A percentile compares a stretch with the other conserved stretches of the same genome.
Conservation (phyloP, 176 grass and related monocot species). For the Musa itinerans region DNA sequence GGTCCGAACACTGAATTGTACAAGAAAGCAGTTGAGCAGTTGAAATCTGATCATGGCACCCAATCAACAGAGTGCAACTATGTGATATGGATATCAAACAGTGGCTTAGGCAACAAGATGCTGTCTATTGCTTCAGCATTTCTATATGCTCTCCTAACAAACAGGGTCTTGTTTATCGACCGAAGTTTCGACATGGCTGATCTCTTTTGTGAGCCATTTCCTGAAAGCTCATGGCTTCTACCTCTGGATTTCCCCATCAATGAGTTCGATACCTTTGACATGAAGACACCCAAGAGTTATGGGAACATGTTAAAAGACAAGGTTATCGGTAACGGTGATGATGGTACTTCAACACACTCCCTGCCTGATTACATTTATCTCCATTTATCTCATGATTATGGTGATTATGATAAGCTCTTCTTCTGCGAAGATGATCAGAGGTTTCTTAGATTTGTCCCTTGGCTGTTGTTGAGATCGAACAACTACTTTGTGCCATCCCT, state of each 20-base stretch:
- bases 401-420: conserved; percentile 52
- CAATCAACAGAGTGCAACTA: conserved; percentile 47
- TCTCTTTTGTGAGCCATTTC: conserved; percentile 73
- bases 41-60: conserved; percentile 22
- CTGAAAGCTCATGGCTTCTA: conserved; percentile 54
- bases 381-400: conserved; percentile 40
- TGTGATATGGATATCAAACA: conserved; percentile 44
- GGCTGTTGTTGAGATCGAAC: conserved; percentile 60
- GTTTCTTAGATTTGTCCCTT: conserved; percentile 40
- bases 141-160: conserved; percentile 56
- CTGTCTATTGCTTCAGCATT: conserved; percentile 43
- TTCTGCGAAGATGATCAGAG: conserved; percentile 58
- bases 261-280: conserved; percentile 7
- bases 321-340: not conserved
- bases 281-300: conserved; percentile 28
- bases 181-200: conserved; percentile 36
- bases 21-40: conserved; percentile 25
- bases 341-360: not conserved
- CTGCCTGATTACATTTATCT: conserved; percentile 43
- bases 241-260: conserved; percentile 37
- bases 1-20: conserved; percentile 46
- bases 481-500: conserved; percentile 56
- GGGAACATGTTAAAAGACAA: conserved; percentile 44
- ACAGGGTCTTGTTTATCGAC: conserved; percentile 44
- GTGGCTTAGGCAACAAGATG: conserved; percentile 66